Evolutionary conservation across 2,329 filamentous ascomycete genomes (phyloP).

Genomic region (Amylocarpus encephaloides): DNA sequence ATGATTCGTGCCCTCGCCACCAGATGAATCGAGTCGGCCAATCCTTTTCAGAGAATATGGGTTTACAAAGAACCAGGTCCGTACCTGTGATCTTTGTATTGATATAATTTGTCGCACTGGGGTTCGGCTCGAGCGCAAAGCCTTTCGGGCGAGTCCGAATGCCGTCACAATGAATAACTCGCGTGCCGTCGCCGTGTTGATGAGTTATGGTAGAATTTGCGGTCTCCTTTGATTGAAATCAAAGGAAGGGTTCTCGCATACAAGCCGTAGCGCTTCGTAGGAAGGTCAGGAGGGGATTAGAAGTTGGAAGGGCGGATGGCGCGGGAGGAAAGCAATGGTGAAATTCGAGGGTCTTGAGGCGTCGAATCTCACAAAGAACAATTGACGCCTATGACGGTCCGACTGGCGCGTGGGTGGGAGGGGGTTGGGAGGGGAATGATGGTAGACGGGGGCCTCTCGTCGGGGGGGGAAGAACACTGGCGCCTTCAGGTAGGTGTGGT

Average conservation of each 20-base stretch:
- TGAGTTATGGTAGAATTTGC: not conserved
- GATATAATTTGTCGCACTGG: conserved; percentile 18
- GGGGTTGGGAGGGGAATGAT: not conserved
- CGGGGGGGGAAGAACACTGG: conserved; percentile 2
- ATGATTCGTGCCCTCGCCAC: conserved; percentile 19
- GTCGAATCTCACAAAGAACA: not conserved
- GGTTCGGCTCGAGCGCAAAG: conserved; percentile 23
- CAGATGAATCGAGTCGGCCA: conserved; percentile 9
- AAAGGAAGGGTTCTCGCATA: not conserved
- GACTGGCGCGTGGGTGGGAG: not conserved
- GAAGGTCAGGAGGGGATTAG: not conserved
- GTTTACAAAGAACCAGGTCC: not conserved
- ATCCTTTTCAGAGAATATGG: not conserved
- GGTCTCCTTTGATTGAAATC: not conserved
- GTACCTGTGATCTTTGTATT: conserved; percentile 12
- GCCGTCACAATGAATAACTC: conserved; percentile 2
- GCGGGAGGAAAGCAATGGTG: not conserved
- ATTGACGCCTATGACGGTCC: not conserved
- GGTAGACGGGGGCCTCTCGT: conserved; percentile 7
- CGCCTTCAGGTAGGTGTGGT: not conserved
- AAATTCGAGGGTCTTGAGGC: not conserved
- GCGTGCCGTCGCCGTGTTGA: not conserved
- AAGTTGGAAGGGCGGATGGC: not conserved
- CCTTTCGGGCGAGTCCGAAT: conserved; percentile 22
- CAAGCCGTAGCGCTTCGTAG: not conserved